These are phyloP conservation scores for Psilocybe mexicana DNA, from an alignment of 1,284 basidiomycete species.

Conservation along the genomic window DNA sequence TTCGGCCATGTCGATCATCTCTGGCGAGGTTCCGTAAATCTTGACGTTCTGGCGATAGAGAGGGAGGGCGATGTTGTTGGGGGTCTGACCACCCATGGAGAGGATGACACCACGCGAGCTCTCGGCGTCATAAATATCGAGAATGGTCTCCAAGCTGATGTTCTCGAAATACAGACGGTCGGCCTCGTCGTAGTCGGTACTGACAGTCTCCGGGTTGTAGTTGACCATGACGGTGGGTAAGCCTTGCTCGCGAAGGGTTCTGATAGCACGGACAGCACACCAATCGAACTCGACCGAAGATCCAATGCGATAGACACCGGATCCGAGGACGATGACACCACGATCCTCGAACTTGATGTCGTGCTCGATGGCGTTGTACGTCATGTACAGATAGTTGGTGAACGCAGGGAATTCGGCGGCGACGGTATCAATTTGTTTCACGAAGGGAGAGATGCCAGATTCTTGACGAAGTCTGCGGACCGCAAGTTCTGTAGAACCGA, in stretches of 20 bases:
- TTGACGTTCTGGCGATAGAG: slow-evolving; percentile 96
- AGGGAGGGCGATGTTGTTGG: slow-evolving; percentile 97
- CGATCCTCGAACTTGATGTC: slow-evolving; percentile 89
- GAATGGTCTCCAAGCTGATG: slow-evolving; percentile 93
- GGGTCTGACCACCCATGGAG: slow-evolving; percentile 98
- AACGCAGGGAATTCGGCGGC: slow-evolving; percentile 98
- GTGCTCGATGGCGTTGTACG: slow-evolving; percentile 94
- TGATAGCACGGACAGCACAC: slow-evolving; percentile 97
- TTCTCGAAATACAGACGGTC: slow-evolving; percentile 99
- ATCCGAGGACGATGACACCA: slow-evolving; percentile 96
- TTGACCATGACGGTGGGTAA: slow-evolving; percentile 99
- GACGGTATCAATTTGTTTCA: slow-evolving; percentile 99
- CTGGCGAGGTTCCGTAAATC: slow-evolving; percentile 97
- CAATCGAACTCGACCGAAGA: slow-evolving; percentile 99
- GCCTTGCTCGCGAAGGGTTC: slow-evolving; percentile 93
- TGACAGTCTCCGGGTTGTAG: slow-evolving; percentile 99
- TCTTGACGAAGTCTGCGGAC: slow-evolving; percentile 88
- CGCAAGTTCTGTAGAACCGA: slow-evolving; percentile 88
- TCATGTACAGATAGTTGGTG: slow-evolving; percentile 99
- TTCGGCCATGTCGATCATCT: slow-evolving; percentile 99
- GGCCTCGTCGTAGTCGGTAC: slow-evolving; percentile 98
- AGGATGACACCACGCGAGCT: slow-evolving; percentile 89
- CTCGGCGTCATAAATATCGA: slow-evolving; percentile 97
- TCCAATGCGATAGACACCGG: slow-evolving; percentile 98
- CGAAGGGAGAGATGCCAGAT: slow-evolving; percentile 82